Base-by-base conservation (phyloP, 768 basidiomycete genomes). In the Panaeolus cyanescens region DNA sequence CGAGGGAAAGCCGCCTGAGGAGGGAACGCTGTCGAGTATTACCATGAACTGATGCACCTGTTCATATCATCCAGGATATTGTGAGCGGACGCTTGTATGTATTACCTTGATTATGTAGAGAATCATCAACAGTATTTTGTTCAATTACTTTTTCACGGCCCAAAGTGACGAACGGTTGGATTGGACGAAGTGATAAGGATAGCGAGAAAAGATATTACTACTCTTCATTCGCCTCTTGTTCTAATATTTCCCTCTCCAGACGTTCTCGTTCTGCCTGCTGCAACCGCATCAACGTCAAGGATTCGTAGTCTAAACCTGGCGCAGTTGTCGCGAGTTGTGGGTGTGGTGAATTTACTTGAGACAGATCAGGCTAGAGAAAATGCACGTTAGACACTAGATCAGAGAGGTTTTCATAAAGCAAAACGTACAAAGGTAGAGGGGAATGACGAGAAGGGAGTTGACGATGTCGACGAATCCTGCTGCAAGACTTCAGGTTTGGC, bases 191-290 rank as follows among this genome's bases (percentile, higher is more conserved):
- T 17, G 37, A 42, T 20, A 17, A 9, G 1, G 2, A 42, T 17
- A 33, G 6, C 15, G 36, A 13, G 4, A 15, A 37, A 34, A 56
- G 20, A 19, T 1, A 1, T 50, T 62, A 67, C 59, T 55, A 65
- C 60, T 82, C 22, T 9, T 50, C 82, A 33, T 72, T 73, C 5
- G 83, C 86, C 65, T 93, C 91, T 57, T 84, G 81, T 68, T 91
- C 90, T 36, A 85, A 72, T 64, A 93, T 92, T 71, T 93, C 91
- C 60, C 84, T 79, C 70, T 94, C 93, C 25, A 95, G 70, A 42
- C 89, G 79, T 63, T 87, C 89, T 36, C 89, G 80, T 71, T 94
- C 93, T 0, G 92, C 91, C 68, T 94, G 90, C 33, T 92, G 80
- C 70, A 95, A 77, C 4, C 92, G 84, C 81, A 94, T 83, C 33